phyloP scores from a whole-genome alignment of 257 asterid species.

The Mentha longifolia region DNA sequence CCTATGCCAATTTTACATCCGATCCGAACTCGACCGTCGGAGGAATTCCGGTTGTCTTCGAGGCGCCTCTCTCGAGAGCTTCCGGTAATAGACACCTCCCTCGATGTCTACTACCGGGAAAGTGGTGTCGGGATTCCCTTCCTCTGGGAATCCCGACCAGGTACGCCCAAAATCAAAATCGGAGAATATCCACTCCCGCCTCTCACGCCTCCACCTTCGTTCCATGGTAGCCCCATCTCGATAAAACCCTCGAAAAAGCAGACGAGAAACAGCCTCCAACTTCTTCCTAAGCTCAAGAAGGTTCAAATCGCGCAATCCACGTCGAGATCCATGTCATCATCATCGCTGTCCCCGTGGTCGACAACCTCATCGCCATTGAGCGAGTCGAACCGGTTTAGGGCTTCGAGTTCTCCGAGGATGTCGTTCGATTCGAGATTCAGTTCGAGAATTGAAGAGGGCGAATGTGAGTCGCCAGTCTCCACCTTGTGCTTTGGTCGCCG shows the following conservation, averaged over 20 bases:
- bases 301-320: conserved; percentile 8
- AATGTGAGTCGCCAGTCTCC: conserved; percentile 31
- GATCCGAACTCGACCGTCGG: conserved; percentile 27
- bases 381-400: conserved; percentile 1
- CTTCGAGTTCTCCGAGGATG: conserved; percentile 24
- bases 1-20: conserved; percentile 21
- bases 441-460: conserved; percentile 17
- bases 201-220: conserved; percentile 51
- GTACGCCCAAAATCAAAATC: conserved; percentile 39
- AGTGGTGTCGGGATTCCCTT: conserved; percentile 37
- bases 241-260: conserved; percentile 19
- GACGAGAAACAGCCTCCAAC: background rate
- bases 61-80: conserved; percentile 32
- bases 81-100: conserved; percentile 15
- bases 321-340: conserved; percentile 8
- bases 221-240: conserved; percentile 23
- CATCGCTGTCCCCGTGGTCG: conserved; percentile 4
- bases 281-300: conserved; percentile 32
- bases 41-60: conserved; percentile 15
- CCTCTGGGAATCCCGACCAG: conserved; percentile 46
- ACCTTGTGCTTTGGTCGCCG: conserved; percentile 33
- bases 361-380: background rate
- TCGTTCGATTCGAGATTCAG: conserved; percentile 26
- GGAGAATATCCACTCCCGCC: conserved; percentile 34
- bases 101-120: conserved; percentile 37